Conservation (phyloP, 2,329 filamentous ascomycete species). For the Pseudopithomyces chartarum region DNA sequence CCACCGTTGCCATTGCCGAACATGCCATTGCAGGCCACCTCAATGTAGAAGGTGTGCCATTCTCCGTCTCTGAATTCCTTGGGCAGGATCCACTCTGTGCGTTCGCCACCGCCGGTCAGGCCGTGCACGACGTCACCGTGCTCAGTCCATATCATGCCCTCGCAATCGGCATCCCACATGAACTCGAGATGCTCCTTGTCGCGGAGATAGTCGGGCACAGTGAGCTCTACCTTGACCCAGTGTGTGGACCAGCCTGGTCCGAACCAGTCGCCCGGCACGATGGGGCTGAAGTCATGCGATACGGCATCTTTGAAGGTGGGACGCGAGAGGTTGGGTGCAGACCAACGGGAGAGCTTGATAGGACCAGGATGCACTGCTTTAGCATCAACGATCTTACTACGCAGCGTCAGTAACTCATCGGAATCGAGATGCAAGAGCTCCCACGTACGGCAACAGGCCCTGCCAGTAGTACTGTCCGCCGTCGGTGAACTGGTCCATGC, state of each 20-base stretch:
- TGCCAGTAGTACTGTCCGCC: constrained; percentile 72
- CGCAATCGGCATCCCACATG: constrained; percentile 94
- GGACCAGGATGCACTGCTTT: constrained; percentile 70
- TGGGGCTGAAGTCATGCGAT: constrained; percentile 74
- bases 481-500: constrained; percentile 80
- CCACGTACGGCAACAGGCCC: constrained; percentile 71
- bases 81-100: constrained; percentile 89
- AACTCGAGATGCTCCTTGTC: constrained; percentile 87
- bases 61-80: constrained; percentile 80
- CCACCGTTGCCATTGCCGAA: constrained; percentile 92
- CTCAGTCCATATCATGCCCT: constrained; percentile 92
- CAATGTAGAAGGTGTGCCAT: constrained; percentile 88
- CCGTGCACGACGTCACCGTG: constrained; percentile 91
- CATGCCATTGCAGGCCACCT: constrained; percentile 99
- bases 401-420: constrained; percentile 17
- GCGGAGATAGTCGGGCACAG: constrained; percentile 72
- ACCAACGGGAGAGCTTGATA: constrained; percentile 85
- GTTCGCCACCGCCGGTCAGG: constrained; percentile 85
- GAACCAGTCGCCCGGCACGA: constrained; percentile 77
- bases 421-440: constrained; percentile 8
- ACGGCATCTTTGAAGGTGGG: constrained; percentile 86
- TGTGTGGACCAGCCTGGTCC: constrained; percentile 97
- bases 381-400: constrained; percentile 74
- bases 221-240: constrained; percentile 89
- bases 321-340: constrained; percentile 76